Evolutionary conservation across 768 basidiomycete genomes (phyloP).

Genomic region (Suillus variegatus): DNA sequence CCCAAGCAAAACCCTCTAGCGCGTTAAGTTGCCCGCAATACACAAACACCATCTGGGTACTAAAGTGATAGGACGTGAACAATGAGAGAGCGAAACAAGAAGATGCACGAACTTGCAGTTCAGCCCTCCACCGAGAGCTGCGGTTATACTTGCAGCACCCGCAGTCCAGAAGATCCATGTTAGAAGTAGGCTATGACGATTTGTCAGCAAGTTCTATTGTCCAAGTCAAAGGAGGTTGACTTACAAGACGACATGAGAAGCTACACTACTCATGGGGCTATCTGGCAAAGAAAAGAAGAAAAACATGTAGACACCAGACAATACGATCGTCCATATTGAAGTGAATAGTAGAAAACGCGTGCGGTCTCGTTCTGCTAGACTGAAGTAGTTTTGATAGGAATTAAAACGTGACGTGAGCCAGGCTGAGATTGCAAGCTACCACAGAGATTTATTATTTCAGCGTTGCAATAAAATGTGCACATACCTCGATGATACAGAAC

Average conservation of each 20-base stretch:
- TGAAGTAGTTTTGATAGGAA: conserved; percentile 51
- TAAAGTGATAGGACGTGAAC: conserved; percentile 11
- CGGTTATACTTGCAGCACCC: conserved; percentile 69
- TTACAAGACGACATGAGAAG: conserved; percentile 64
- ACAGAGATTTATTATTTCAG: not conserved
- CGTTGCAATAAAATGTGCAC: conserved; percentile 9
- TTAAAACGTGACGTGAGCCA: conserved; percentile 71
- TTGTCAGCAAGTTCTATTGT: conserved; percentile 3
- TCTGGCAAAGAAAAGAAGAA: conserved; percentile 55
- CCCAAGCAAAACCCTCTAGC: conserved; percentile 73
- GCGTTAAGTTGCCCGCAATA: conserved; percentile 83
- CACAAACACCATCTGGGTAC: conserved; percentile 45
- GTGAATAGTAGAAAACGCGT: conserved; percentile 69
- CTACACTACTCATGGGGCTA: conserved; percentile 51
- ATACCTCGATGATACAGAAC: conserved; percentile 67
- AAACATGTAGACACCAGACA: conserved; percentile 50
- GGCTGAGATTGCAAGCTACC: conserved; percentile 67
- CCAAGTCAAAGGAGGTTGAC: conserved; percentile 27
- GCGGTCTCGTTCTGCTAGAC: conserved; percentile 53
- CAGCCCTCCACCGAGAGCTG: conserved; percentile 64
- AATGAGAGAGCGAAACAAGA: not conserved
- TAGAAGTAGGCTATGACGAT: conserved; percentile 50
- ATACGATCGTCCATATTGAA: conserved; percentile 70
- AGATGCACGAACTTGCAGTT: conserved; percentile 58
- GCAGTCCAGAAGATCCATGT: conserved; percentile 84